phyloP scores from a whole-genome alignment of 1,284 basidiomycete genomes.

The Ganoderma meredithae region DNA sequence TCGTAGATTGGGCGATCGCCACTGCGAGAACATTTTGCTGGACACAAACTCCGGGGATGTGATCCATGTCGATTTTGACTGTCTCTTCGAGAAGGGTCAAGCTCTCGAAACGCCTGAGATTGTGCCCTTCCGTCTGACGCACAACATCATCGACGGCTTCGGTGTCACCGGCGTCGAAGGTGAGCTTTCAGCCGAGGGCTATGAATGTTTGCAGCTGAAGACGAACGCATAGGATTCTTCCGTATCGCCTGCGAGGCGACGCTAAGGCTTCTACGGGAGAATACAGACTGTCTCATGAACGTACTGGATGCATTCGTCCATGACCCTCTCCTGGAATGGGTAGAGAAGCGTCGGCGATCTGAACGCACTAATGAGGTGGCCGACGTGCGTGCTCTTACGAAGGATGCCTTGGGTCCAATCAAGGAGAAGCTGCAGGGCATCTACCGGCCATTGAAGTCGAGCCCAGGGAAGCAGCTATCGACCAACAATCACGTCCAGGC shows the following conservation, averaged over 20 bases:
- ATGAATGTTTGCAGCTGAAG: neutral
- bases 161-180: slow-evolving; percentile 96
- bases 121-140: slow-evolving; percentile 96
- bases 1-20: slow-evolving; percentile 91
- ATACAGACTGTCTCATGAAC: slow-evolving; percentile 95
- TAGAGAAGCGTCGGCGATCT: slow-evolving; percentile 47
- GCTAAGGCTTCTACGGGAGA: slow-evolving; percentile 86
- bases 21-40: slow-evolving; percentile 96
- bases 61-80: slow-evolving; percentile 98
- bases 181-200: slow-evolving; percentile 37
- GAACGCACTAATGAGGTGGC: slow-evolving; percentile 56
- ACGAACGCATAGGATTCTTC: slow-evolving; percentile 73
- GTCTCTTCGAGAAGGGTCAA: slow-evolving; percentile 97
- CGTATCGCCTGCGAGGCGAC: slow-evolving; percentile 94
- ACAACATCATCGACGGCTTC: slow-evolving; percentile 93
- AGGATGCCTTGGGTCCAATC: slow-evolving; percentile 81
- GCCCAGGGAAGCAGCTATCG: slow-evolving; percentile 70
- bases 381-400: slow-evolving; percentile 71
- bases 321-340: slow-evolving; percentile 97
- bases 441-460: slow-evolving; percentile 66
- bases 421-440: slow-evolving; percentile 85
- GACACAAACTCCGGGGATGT: slow-evolving; percentile 91
- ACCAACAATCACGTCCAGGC: slow-evolving; percentile 90
- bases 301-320: slow-evolving; percentile 98
- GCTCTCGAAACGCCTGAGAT: slow-evolving; percentile 90